Evolutionary conservation across 768 basidiomycete genomes (phyloP).

Genomic region (Tricholoma sp.): DNA sequence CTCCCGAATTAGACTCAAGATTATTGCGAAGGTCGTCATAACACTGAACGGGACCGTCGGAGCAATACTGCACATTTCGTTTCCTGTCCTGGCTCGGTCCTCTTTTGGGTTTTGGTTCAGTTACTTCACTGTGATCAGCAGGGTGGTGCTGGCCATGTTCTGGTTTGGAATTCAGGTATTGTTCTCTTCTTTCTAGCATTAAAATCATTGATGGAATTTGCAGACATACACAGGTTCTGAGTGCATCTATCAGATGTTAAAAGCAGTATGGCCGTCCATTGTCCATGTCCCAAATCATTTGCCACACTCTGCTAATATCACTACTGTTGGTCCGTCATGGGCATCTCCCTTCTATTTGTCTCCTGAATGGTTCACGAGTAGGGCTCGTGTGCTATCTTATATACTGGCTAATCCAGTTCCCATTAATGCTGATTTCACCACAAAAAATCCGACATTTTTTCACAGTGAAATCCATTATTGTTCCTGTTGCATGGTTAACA

Average conservation of each 20-base stretch:
- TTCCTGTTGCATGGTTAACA: slow-evolving; percentile 60
- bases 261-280: slow-evolving; percentile 78
- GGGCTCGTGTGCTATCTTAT: slow-evolving; percentile 74
- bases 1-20: too few species aligned
- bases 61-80: too few species aligned
- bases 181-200: background rate
- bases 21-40: too few species aligned
- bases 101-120: too few species aligned
- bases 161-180: slow-evolving; percentile 43
- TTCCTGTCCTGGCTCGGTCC: too few species aligned
- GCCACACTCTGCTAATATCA: slow-evolving; percentile 53
- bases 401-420: slow-evolving; percentile 75
- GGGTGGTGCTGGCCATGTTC: too few species aligned
- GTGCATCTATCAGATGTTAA: slow-evolving; percentile 76
- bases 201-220: background rate
- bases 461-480: slow-evolving; percentile 59
- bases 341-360: background rate
- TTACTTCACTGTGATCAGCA: too few species aligned
- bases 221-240: slow-evolving; percentile 62
- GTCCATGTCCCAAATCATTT: slow-evolving; percentile 62
- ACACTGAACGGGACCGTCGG: too few species aligned
- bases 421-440: slow-evolving; percentile 72
- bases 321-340: slow-evolving; percentile 45
- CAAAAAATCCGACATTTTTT: slow-evolving; percentile 77
- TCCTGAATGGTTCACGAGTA: slow-evolving; percentile 15